phyloP scores from a whole-genome alignment of 257 asterid genomes.

The Solanum corneliomulleri region DNA sequence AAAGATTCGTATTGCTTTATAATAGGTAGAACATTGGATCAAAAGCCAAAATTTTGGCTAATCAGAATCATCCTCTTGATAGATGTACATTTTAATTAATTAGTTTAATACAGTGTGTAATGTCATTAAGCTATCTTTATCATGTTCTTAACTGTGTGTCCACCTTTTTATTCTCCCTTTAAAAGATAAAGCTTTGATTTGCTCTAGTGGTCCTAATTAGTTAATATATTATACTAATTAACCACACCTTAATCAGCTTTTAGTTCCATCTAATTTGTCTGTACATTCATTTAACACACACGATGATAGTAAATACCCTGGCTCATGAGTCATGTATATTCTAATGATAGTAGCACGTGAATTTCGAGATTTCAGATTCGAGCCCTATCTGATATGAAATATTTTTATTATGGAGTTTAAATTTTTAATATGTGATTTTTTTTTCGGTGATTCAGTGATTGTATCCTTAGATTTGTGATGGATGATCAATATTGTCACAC shows the following conservation, averaged over 20 bases:
- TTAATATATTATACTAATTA: not conserved
- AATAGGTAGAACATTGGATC: slow-evolving; percentile 20
- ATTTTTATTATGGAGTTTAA: not conserved
- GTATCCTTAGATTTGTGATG: not conserved
- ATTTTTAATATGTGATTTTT: no score
- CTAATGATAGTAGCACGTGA: no score
- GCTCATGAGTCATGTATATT: no score
- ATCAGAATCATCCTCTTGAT: slow-evolving; percentile 9
- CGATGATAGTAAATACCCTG: no score
- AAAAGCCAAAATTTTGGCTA: slow-evolving; percentile 13
- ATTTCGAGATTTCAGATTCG: no score
- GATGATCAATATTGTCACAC: not conserved
- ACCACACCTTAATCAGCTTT: not conserved
- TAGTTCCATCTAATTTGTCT: not conserved
- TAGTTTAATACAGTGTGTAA: not conserved
- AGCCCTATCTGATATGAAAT: fast-evolving
- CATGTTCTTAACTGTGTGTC: not conserved
- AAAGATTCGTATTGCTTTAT: not conserved
- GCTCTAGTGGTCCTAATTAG: not conserved
- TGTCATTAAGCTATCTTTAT: slow-evolving; percentile 3
- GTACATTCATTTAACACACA: not conserved
- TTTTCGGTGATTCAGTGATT: no score
- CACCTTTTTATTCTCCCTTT: not conserved
- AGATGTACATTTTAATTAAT: not conserved
- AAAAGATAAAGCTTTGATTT: not conserved